A percentile compares a stretch with the other conserved stretches of the same genome.
Evolutionary conservation across 768 basidiomycete genomes (phyloP).

Genomic region (Phanerochaete sordida): DNA sequence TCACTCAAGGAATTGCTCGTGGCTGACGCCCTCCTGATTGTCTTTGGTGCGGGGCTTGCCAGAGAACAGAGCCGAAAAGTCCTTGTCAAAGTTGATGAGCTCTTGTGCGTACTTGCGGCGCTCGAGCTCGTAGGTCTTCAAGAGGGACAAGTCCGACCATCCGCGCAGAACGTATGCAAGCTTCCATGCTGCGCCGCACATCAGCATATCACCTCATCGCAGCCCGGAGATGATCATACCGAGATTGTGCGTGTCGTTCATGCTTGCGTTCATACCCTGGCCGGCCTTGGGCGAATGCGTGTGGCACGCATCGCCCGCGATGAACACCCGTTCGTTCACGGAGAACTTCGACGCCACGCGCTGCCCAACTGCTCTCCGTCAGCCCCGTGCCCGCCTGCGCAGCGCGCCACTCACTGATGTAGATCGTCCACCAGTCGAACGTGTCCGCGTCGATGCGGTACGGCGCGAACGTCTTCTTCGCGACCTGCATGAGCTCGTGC

Average conservation of each 20-base stretch:
- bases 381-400: neutral
- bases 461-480: constrained; percentile 37
- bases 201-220: neutral
- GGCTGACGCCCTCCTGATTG: constrained; percentile 42
- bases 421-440: constrained; percentile 49
- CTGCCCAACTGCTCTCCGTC: constrained; percentile 41
- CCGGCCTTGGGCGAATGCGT: constrained; percentile 43
- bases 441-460: constrained; percentile 30
- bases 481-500: constrained; percentile 39
- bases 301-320: constrained; percentile 54
- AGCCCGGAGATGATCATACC: constrained; percentile 17
- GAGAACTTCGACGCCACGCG: constrained; percentile 50
- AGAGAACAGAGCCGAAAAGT: constrained; percentile 48
- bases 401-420: constrained; percentile 35
- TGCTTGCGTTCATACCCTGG: constrained; percentile 51
- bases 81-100: constrained; percentile 51
- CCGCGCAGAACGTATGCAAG: constrained; percentile 44
- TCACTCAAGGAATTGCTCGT: constrained; percentile 43
- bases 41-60: constrained; percentile 42
- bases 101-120: constrained; percentile 51
- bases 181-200: constrained; percentile 41
- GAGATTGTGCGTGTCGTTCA: constrained; percentile 53
- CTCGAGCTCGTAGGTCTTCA: constrained; percentile 53
- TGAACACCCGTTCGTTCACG: constrained; percentile 45
- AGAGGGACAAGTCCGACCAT: constrained; percentile 40